A percentile compares a stretch with the other conserved stretches of the same genome.
Evolutionary conservation across 768 basidiomycete genomes (phyloP).

Genomic region (Galerina marginata): DNA sequence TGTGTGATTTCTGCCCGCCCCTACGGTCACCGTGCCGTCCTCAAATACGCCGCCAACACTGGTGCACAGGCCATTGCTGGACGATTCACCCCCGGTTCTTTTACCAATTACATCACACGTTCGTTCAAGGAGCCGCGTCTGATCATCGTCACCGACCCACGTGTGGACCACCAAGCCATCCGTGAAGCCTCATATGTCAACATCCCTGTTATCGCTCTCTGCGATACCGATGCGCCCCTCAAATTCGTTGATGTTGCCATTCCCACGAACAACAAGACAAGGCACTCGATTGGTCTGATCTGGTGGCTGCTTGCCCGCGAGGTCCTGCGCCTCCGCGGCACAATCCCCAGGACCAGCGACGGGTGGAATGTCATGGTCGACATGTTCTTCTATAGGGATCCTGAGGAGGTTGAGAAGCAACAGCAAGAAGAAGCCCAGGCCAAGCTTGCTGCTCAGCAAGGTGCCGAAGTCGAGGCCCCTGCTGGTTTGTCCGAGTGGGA

Average conservation of each 20-base stretch:
- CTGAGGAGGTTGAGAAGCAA: slow-evolving; percentile 98
- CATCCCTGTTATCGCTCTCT: slow-evolving; percentile 99
- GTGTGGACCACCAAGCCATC: slow-evolving; percentile 99
- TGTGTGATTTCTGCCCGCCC: slow-evolving; percentile 98
- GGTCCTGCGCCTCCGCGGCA: slow-evolving; percentile 93
- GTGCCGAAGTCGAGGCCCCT: slow-evolving; percentile 50
- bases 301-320: slow-evolving; percentile 99
- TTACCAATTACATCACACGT: slow-evolving; percentile 99
- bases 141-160: slow-evolving; percentile 98
- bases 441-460: slow-evolving; percentile 70
- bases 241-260: slow-evolving; percentile 98
- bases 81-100: slow-evolving; percentile 98
- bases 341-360: slow-evolving; percentile 87
- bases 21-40: slow-evolving; percentile 98
- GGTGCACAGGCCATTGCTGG: slow-evolving; percentile 99
- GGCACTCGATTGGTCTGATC: slow-evolving; percentile 94
- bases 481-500: slow-evolving; percentile 66
- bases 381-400: slow-evolving; percentile 99
- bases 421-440: slow-evolving; percentile 92
- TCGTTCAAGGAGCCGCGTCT: slow-evolving; percentile 99
- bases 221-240: slow-evolving; percentile 97
- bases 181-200: slow-evolving; percentile 99
- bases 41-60: slow-evolving; percentile 98
- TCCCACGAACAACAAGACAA: slow-evolving; percentile 99
- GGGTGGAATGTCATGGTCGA: slow-evolving; percentile 99